phyloP scores from a whole-genome alignment of 139 green algal genomes.

The Chlorella sp. region DNA sequence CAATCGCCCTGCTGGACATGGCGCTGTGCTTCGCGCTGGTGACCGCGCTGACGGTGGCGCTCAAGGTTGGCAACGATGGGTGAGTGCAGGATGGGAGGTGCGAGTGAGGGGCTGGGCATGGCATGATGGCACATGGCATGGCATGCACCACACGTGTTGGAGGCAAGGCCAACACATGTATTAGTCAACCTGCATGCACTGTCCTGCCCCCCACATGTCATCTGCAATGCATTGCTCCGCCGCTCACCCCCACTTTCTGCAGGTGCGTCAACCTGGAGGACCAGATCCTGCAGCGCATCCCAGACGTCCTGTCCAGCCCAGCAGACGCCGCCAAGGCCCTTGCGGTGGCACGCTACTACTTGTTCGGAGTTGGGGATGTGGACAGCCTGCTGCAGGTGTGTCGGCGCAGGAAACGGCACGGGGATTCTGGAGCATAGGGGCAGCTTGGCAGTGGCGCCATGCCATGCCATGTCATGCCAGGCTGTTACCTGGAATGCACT shows the following conservation, averaged over 20 bases:
- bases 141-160: no score
- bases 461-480: no score
- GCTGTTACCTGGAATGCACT: no score
- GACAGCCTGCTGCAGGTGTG: neutral
- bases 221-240: no score
- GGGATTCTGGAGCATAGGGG: no score
- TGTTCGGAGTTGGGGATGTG: neutral
- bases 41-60: neutral
- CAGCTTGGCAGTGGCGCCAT: no score
- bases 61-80: slow-evolving; percentile 13
- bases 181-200: no score
- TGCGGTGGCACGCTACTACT: slow-evolving; percentile 23
- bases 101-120: neutral
- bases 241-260: no score
- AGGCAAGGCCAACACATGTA: no score
- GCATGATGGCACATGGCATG: no score
- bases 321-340: neutral
- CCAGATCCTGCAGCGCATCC: slow-evolving; percentile 23
- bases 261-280: slow-evolving; percentile 39
- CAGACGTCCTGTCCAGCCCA: neutral
- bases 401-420: no score
- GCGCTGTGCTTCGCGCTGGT: slow-evolving; percentile 6
- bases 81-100: neutral
- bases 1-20: slow-evolving; percentile 20
- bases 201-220: no score